Conservation (phyloP, 1,139 yeast genomes). For the Debaryomyces singareniensis region DNA sequence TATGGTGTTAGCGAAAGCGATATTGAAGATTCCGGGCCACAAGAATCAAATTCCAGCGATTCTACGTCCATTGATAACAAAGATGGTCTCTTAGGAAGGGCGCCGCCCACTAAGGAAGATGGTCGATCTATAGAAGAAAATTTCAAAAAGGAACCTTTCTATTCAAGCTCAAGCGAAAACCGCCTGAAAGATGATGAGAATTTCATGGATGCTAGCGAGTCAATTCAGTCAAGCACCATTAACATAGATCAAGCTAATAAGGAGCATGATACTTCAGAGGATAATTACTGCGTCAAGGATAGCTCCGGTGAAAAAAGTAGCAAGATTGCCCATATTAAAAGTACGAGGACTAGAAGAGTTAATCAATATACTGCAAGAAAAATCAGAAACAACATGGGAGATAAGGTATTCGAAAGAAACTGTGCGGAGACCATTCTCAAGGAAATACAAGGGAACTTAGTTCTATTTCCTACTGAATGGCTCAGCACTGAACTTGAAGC, state of each 20-base stretch:
- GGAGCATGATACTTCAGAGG: neutral
- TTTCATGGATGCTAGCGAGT: slow-evolving; percentile 5
- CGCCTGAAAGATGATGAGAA: slow-evolving; percentile 4
- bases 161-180: slow-evolving; percentile 2
- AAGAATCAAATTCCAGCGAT: slow-evolving; percentile 14
- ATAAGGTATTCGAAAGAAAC: slow-evolving; percentile 61
- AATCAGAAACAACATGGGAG: slow-evolving; percentile 40
- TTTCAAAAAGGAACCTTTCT: neutral
- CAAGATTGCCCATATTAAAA: slow-evolving; percentile 9
- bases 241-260: neutral
- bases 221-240: neutral
- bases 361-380: too few species aligned
- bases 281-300: too few species aligned
- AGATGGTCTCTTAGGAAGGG: slow-evolving; percentile 35
- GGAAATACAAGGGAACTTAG: slow-evolving; percentile 85
- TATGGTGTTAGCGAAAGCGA: slow-evolving; percentile 7
- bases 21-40: slow-evolving; percentile 4
- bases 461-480: slow-evolving; percentile 90
- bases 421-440: slow-evolving; percentile 70
- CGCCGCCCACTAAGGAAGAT: slow-evolving; percentile 19
- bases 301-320: too few species aligned
- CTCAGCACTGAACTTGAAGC: slow-evolving; percentile 76
- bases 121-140: slow-evolving; percentile 2
- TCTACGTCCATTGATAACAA: slow-evolving; percentile 23
- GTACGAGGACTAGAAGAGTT: slow-evolving; percentile 34